Conservation (phyloP, 441 rosid species). For the Codiaeum variegatum region DNA sequence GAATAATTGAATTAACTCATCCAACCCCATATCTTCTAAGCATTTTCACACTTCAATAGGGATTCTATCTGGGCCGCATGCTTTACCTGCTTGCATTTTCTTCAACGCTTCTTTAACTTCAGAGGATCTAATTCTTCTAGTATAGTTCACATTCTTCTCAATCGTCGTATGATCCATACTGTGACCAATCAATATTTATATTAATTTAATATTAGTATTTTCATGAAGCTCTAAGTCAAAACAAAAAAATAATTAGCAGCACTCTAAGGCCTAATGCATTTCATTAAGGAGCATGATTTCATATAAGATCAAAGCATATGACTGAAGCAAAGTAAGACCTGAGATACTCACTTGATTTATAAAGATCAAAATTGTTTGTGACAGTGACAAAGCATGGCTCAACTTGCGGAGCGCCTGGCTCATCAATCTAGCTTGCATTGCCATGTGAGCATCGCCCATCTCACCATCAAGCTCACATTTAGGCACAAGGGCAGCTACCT, state of each 20-base stretch:
- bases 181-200: background rate
- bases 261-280: background rate
- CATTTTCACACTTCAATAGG: too few relatives aligned
- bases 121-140: too few relatives aligned
- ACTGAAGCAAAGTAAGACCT: constrained; percentile 8
- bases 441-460: constrained; percentile 99
- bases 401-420: constrained; percentile 95
- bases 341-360: constrained; percentile 68
- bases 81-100: too few relatives aligned
- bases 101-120: too few relatives aligned
- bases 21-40: too few relatives aligned
- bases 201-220: background rate
- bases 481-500: constrained; percentile 99
- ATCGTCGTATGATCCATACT: too few relatives aligned
- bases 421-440: constrained; percentile 98
- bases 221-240: background rate
- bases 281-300: constrained; percentile 4
- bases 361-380: constrained; percentile 79
- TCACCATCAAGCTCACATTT: constrained; percentile 96
- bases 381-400: constrained; percentile 83
- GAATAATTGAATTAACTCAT: too few relatives aligned
- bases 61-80: too few relatives aligned
- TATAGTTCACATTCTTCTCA: too few relatives aligned
- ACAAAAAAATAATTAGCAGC: background rate
- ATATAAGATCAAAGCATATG: background rate